Conservation (phyloP, 345 rosid species). For the Eucalyptus sp. region DNA sequence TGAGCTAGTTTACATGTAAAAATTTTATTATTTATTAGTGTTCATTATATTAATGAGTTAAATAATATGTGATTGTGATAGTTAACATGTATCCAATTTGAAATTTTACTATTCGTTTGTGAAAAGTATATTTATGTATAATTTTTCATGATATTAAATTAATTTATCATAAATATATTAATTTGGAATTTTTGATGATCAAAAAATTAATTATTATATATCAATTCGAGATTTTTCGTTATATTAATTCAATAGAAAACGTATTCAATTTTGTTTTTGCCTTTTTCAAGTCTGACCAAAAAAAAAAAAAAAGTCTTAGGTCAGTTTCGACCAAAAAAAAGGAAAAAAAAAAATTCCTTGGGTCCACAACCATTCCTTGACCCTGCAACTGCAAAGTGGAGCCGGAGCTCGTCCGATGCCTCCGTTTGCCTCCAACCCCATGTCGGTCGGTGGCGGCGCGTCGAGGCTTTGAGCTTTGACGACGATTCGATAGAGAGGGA, state of each 20-base stretch:
- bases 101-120: too few relatives aligned
- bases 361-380: neutral
- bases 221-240: too few relatives aligned
- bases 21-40: rapidly evolving
- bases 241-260: rapidly evolving
- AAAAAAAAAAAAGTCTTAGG: neutral
- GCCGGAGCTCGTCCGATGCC: neutral
- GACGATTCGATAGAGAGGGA: neutral
- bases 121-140: too few relatives aligned
- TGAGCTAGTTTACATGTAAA: rapidly evolving
- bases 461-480: neutral
- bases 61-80: rapidly evolving
- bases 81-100: rapidly evolving
- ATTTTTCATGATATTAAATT: too few relatives aligned
- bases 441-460: neutral
- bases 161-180: too few relatives aligned
- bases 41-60: too few relatives aligned
- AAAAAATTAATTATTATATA: too few relatives aligned
- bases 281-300: neutral
- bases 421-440: neutral
- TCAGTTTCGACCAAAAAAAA: neutral
- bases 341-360: rapidly evolving
- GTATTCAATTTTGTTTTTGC: neutral
- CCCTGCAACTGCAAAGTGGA: neutral
- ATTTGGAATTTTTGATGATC: rapidly evolving